A percentile compares a stretch with the other conserved stretches of the same genome.
These are phyloP conservation scores for Plasmodium reichenowi DNA, from an alignment of 169 alveolate species.

Conservation along the genomic window DNA sequence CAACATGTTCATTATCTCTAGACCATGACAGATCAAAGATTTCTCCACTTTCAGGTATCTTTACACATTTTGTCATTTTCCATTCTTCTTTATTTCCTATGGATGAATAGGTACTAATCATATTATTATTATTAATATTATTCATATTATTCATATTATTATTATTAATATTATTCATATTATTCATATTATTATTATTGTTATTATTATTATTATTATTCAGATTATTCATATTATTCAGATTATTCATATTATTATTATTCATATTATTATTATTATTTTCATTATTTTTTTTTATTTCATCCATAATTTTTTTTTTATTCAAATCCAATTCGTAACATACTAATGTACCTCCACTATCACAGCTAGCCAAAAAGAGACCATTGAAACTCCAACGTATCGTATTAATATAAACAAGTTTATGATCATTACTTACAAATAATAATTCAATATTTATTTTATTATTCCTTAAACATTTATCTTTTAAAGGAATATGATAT, in stretches of 20 bases:
- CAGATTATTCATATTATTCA: background rate
- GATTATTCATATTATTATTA: background rate
- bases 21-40: slow-evolving; percentile 71
- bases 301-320: slow-evolving; percentile 24
- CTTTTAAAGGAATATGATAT: slow-evolving; percentile 33
- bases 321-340: slow-evolving; percentile 67
- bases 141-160: too few species aligned
- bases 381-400: slow-evolving; percentile 73
- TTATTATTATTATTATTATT: too few species aligned
- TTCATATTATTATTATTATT: background rate
- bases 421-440: slow-evolving; percentile 69
- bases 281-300: background rate
- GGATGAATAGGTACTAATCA: background rate
- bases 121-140: background rate
- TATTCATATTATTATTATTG: too few species aligned
- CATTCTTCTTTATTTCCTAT: slow-evolving; percentile 67
- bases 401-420: slow-evolving; percentile 59
- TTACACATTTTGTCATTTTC: slow-evolving; percentile 55
- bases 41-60: slow-evolving; percentile 68
- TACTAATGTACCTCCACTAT: slow-evolving; percentile 63
- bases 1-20: slow-evolving; percentile 62
- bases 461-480: background rate
- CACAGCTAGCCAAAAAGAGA: slow-evolving; percentile 68
- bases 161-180: background rate
- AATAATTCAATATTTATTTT: slow-evolving; percentile 36